Evolutionary conservation across 179 eudicot species (phyloP).

Genomic region (Drosera spatulata): DNA sequence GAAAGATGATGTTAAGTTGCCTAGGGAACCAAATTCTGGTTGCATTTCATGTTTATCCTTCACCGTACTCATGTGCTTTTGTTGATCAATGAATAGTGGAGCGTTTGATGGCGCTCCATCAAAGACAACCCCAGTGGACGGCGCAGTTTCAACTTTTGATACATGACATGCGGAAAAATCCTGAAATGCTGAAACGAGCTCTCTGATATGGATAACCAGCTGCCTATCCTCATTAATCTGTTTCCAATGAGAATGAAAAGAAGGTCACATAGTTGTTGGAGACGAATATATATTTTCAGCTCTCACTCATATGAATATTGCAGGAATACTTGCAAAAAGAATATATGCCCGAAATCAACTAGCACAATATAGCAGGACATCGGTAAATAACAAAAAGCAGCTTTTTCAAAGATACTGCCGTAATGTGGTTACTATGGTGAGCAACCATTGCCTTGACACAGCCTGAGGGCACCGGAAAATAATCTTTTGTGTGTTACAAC

Average conservation of each 20-base stretch:
- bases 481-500: too few species aligned
- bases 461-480: too few species aligned
- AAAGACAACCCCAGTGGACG: constrained; percentile 6
- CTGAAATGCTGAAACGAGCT: constrained; percentile 34
- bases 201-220: constrained; percentile 49
- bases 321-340: too few species aligned
- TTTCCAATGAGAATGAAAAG: not conserved
- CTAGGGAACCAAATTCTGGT: constrained; percentile 13
- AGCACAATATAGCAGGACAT: too few species aligned
- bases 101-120: constrained; percentile 3
- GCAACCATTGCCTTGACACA: too few species aligned
- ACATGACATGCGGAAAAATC: constrained; percentile 21
- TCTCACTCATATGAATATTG: too few species aligned
- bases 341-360: too few species aligned
- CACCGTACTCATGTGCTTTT: constrained; percentile 8
- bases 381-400: too few species aligned
- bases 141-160: constrained; percentile 11
- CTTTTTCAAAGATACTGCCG: too few species aligned
- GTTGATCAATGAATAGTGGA: constrained; percentile 2
- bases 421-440: too few species aligned
- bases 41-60: constrained; percentile 5
- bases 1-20: constrained; percentile 17
- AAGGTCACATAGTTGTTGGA: too few species aligned
- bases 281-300: not conserved
- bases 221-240: constrained; percentile 58